phyloP scores from a whole-genome alignment of 495 filamentous ascomycete species.

The Daldinia caldariorum region DNA sequence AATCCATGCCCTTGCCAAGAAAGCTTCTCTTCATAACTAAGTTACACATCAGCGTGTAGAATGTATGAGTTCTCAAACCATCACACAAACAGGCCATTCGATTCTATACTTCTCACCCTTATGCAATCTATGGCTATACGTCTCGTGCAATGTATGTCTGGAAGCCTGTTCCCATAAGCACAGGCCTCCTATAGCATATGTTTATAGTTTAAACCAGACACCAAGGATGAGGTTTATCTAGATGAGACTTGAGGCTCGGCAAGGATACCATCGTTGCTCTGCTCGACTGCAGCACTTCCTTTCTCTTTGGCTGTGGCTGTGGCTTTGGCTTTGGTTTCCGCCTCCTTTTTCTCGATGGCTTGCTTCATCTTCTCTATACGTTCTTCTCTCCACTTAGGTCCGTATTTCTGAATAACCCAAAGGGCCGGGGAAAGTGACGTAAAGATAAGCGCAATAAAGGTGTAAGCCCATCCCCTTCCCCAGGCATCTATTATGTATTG shows the following conservation, averaged over 20 bases:
- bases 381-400: constrained; percentile 56
- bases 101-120: not conserved
- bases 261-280: constrained; percentile 14
- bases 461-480: constrained; percentile 60
- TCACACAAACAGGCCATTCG: not conserved
- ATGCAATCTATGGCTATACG: not conserved
- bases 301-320: constrained; percentile 16
- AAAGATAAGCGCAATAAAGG: constrained; percentile 55
- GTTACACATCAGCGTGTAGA: not conserved
- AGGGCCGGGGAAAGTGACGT: constrained; percentile 51
- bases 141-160: not conserved
- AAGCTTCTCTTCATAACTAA: not conserved
- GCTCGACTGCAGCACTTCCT: constrained; percentile 1
- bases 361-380: constrained; percentile 44
- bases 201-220: not conserved
- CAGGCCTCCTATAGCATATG: not conserved
- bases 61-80: not conserved
- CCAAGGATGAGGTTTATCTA: not conserved
- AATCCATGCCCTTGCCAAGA: not conserved
- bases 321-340: constrained; percentile 26
- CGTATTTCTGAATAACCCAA: constrained; percentile 51
- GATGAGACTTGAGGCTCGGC: not conserved
- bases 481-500: constrained; percentile 54
- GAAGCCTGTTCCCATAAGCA: not conserved
- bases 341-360: constrained; percentile 42